Evolutionary conservation across 768 basidiomycete genomes (phyloP).

Genomic region (Leccinum arenicola): DNA sequence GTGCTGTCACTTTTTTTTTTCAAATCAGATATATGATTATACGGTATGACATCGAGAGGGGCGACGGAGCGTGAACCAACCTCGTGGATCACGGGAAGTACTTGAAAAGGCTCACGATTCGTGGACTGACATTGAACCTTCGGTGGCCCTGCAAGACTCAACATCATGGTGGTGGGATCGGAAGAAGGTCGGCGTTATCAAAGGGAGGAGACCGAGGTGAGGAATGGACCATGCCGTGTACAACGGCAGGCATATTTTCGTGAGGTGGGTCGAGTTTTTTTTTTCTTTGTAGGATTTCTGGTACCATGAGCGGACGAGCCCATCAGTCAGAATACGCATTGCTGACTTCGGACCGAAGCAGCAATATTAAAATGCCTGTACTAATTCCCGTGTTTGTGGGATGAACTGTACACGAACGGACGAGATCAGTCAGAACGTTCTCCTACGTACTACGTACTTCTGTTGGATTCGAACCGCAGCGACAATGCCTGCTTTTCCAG

Average conservation of each 20-base stretch:
- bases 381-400: neutral
- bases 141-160: neutral
- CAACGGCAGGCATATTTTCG: neutral
- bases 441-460: neutral
- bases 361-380: neutral
- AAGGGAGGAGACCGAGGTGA: neutral
- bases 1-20: neutral
- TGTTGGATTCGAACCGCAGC: neutral
- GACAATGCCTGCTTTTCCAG: neutral
- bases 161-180: neutral
- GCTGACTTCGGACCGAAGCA: neutral
- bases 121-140: neutral
- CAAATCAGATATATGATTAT: neutral
- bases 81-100: neutral
- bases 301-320: neutral
- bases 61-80: neutral
- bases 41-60: neutral
- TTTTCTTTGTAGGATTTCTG: neutral
- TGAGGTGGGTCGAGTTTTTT: neutral
- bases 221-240: neutral
- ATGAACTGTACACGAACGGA: neutral
- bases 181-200: neutral
- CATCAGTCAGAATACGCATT: neutral
- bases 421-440: neutral
- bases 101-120: neutral